These are phyloP conservation scores for Saturnispora sanitii DNA, from an alignment of 805 yeast species.

Conservation along the genomic window DNA sequence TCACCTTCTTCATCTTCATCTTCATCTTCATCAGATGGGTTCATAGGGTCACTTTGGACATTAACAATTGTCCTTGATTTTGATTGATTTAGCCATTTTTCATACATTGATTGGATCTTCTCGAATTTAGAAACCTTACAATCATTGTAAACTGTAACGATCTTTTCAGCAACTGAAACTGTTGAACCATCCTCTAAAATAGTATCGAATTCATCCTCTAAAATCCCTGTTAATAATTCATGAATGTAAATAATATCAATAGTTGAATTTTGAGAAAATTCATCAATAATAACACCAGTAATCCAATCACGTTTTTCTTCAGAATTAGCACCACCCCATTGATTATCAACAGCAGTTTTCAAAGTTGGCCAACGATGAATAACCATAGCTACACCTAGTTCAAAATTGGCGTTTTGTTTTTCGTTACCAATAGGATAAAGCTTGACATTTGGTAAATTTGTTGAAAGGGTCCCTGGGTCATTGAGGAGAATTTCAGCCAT, in stretches of 20 bases:
- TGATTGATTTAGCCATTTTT: conserved; percentile 41
- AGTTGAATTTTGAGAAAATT: conserved; percentile 50
- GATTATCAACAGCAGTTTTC: conserved; percentile 77
- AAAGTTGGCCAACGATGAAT: conserved; percentile 86
- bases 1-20: conserved; percentile 34
- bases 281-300: conserved; percentile 68
- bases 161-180: conserved; percentile 54
- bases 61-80: conserved; percentile 31
- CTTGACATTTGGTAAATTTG: conserved; percentile 17
- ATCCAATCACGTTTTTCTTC: conserved; percentile 94
- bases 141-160: conserved; percentile 58
- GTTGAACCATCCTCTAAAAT: conserved; percentile 86
- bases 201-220: conserved; percentile 92
- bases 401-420: conserved; percentile 75
- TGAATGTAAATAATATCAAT: conserved; percentile 77
- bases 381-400: conserved; percentile 86
- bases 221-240: conserved; percentile 74
- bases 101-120: conserved; percentile 49
- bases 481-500: conserved; percentile 21
- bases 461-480: conserved; percentile 27
- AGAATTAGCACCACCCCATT: conserved; percentile 94
- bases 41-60: conserved; percentile 50
- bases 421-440: conserved; percentile 33
- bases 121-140: conserved; percentile 44
- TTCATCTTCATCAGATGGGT: conserved; percentile 44